These are phyloP conservation scores for Schoenoplectus triqueter DNA, from an alignment of 202 grass and related monocot genomes.

Conservation along the genomic window DNA sequence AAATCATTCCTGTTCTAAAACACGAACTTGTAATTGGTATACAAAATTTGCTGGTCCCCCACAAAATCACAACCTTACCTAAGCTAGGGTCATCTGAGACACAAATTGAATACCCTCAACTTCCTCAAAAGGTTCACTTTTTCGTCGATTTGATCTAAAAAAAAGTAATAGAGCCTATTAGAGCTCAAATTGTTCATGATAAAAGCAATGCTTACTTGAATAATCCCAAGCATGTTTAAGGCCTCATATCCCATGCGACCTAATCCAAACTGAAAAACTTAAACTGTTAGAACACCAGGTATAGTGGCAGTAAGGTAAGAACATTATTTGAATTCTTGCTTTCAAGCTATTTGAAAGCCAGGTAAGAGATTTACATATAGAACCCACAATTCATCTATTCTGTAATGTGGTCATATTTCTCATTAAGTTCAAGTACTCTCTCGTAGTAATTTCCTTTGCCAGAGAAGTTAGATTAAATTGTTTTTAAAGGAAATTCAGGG, in stretches of 20 bases:
- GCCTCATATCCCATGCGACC: conserved; percentile 65
- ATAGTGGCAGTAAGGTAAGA: conserved; percentile 13
- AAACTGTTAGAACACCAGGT: conserved; percentile 10
- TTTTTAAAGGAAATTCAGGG: not conserved
- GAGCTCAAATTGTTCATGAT: not conserved
- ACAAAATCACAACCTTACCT: conserved; percentile 17
- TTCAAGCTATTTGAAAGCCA: not conserved
- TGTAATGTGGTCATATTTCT: no score
- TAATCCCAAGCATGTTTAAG: conserved; percentile 92
- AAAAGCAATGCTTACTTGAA: conserved; percentile 60
- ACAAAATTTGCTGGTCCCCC: not conserved
- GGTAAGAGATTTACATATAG: not conserved
- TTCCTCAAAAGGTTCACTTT: not conserved
- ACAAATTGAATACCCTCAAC: conserved; percentile 24
- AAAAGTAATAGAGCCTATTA: conserved; percentile 2
- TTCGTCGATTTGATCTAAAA: conserved; percentile 33
- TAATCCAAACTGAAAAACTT: conserved; percentile 59
- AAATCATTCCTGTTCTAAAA: not conserved
- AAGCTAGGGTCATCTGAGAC: not conserved
- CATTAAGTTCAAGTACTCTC: no score
- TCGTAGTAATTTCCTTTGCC: no score
- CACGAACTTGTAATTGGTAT: not conserved
- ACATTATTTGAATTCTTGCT: not conserved
- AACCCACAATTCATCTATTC: not conserved
- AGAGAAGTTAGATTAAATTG: not conserved